Base-by-base conservation (phyloP, 2,329 filamentous ascomycete species). In the Xenoacremonium recifei region DNA sequence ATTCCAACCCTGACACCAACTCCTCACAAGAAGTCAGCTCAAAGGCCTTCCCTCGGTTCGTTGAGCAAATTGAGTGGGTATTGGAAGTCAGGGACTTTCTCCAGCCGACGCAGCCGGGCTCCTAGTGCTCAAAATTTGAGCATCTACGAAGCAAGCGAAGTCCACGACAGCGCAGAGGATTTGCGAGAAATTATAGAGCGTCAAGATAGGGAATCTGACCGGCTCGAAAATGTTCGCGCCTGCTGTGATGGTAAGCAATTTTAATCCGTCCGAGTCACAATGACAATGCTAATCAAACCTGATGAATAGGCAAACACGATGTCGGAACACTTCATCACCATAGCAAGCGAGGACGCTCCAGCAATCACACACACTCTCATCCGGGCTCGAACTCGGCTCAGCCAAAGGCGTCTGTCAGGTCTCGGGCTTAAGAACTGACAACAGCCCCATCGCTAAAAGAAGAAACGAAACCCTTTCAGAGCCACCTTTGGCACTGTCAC, bases 151-250 rank as follows among this genome's bases (percentile, higher is more conserved):
- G 76, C 79, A 17, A 77, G 73, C 47, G 76, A 81, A 55, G 79
- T 81, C 13, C 82, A 85, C 50, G 87, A 92, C 61, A 89, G 85
- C 57, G 87, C 87, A 3, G 89, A 96, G 64, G 89, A 96, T 60
- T 64, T 96, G 43, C 76, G 89, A 42, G 78, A 84, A 50, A 82
- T 91, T 50, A 88, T 92, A 56, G 87, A 92, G 67, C 76, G 80
- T 49, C 84, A 90, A 60, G 85, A 92, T 57, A 74, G 82, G 40
- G 87, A 91, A 53, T 75, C 84, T 19, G 87, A 91, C 60, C 78
- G 84, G 48, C 75, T 97, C 57, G 92, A 97, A 74, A 96, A 99
- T 64, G 93, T 99, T 51, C 79, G 93, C 61, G 91, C 92, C 45
- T 99, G 93, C 71, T 99, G 93, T 67, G 93, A 97, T 78, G 93